These are phyloP conservation scores for Isoetes taiwanensis DNA, from an alignment of 75 land plant genomes.

Conservation along the genomic window DNA sequence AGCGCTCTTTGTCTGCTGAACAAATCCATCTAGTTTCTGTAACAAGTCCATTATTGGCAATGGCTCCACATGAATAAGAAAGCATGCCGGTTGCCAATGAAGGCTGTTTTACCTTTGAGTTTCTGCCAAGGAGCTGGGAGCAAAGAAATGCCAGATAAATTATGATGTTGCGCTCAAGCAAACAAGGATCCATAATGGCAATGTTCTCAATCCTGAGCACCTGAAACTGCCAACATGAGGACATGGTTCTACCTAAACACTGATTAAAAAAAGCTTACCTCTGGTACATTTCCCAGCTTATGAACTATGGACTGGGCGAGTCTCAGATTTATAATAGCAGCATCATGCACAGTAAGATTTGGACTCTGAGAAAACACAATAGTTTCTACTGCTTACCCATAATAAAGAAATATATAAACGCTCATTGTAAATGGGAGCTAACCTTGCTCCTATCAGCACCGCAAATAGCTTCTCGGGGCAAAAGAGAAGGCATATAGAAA, in stretches of 20 bases:
- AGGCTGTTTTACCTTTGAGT: slow-evolving; percentile 45
- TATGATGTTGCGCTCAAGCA: slow-evolving; percentile 42
- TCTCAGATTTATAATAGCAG: slow-evolving; percentile 30
- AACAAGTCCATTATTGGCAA: no score
- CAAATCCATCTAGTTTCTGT: no score
- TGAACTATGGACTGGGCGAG: slow-evolving; percentile 27
- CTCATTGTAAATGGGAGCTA: background rate
- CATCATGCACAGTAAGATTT: slow-evolving; percentile 16
- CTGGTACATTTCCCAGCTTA: slow-evolving; percentile 41
- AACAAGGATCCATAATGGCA: slow-evolving; percentile 34
- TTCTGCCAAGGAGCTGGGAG: slow-evolving; percentile 32
- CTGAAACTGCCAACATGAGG: slow-evolving; percentile 20
- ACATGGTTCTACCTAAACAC: background rate
- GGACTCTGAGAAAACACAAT: slow-evolving; percentile 10
- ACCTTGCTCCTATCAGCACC: slow-evolving; percentile 18
- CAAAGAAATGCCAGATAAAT: slow-evolving; percentile 48
- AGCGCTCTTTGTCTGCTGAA: no score
- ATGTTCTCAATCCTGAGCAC: slow-evolving; percentile 42
- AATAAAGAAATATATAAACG: background rate
- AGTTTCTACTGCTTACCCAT: background rate
- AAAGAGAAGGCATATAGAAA: slow-evolving; percentile 31
- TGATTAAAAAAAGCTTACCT: slow-evolving; percentile 32
- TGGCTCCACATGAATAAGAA: no score
- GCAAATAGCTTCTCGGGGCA: slow-evolving; percentile 16
- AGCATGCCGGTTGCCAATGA: no score